phyloP scores from a whole-genome alignment of 805 yeast genomes.

The Ogataea sp. region DNA sequence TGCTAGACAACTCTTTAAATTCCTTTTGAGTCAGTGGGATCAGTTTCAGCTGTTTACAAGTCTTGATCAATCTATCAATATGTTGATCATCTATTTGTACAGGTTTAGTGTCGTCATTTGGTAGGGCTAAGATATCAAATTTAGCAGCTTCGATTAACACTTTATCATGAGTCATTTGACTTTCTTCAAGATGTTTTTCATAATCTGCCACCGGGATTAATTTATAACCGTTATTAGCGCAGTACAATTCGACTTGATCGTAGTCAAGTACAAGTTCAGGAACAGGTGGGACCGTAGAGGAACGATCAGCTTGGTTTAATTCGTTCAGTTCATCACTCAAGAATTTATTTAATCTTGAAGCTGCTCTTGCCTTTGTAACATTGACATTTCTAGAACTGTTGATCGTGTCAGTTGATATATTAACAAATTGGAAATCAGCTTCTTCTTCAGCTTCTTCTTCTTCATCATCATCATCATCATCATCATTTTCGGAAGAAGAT shows the following conservation, averaged over 20 bases:
- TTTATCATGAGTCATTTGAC: conserved; percentile 4
- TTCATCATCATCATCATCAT: conserved; percentile 11
- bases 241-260: conserved; percentile 22
- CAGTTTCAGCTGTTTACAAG: background rate
- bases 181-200: conserved; percentile 13
- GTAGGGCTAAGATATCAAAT: conserved; percentile 18
- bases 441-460: conserved; percentile 6
- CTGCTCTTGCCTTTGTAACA: too few species aligned
- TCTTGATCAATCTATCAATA: too few species aligned
- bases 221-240: conserved; percentile 15
- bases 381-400: background rate
- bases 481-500: conserved; percentile 3
- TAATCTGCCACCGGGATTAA: conserved; percentile 16
- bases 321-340: conserved; percentile 15
- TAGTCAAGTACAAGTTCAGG: conserved; percentile 4
- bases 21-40: background rate
- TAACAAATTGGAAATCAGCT: background rate
- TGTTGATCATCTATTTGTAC: too few species aligned
- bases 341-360: background rate
- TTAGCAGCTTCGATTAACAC: conserved; percentile 17
- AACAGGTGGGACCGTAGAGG: too few species aligned
- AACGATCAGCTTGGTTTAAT: too few species aligned
- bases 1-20: background rate
- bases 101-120: conserved; percentile 14
- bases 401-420: background rate